Conservation (phyloP, 2,329 filamentous ascomycete genomes). For the Hymenoscyphus linearis region DNA sequence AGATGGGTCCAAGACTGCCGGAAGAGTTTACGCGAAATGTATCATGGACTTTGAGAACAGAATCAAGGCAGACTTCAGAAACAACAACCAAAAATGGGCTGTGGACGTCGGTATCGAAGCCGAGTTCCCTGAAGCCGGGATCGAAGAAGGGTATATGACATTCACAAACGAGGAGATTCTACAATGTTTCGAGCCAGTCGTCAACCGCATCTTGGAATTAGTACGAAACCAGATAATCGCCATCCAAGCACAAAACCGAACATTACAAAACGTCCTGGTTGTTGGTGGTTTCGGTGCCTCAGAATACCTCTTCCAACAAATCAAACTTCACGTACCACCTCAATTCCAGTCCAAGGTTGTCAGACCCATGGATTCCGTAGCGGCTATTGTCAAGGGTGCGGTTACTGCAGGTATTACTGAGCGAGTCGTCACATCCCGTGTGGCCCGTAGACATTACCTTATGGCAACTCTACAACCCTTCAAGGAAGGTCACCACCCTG, state of each 20-base stretch:
- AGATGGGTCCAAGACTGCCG: conserved; percentile 94
- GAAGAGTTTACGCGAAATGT: conserved; percentile 96
- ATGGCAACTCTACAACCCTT: conserved; percentile 99
- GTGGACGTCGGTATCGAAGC: conserved; percentile 98
- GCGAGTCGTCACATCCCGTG: conserved; percentile 91
- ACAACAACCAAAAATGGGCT: conserved; percentile 98
- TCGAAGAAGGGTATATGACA: conserved; percentile 99
- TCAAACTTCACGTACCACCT: conserved; percentile 95
- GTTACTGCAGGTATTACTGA: conserved; percentile 98
- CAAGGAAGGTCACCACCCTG: conserved; percentile 97
- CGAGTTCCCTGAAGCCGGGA: conserved; percentile 94
- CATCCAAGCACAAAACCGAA: conserved; percentile 93
- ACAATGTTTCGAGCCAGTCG: conserved; percentile 97
- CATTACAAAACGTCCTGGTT: conserved; percentile 91
- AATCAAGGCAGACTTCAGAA: conserved; percentile 99
- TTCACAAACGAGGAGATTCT: conserved; percentile 99
- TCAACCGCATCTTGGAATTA: conserved; percentile 92
- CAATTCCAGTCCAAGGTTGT: conserved; percentile 99
- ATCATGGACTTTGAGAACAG: conserved; percentile 99
- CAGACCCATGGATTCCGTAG: conserved; percentile 96
- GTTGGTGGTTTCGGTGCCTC: conserved; percentile 98
- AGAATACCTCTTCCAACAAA: conserved; percentile 98
- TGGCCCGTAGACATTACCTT: conserved; percentile 94
- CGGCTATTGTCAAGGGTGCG: conserved; percentile 96
- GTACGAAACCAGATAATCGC: conserved; percentile 98